A percentile compares a stretch with the other conserved stretches of the same genome.
phyloP scores from a whole-genome alignment of 805 yeast species.

The Wickerhamiella siamensis region DNA sequence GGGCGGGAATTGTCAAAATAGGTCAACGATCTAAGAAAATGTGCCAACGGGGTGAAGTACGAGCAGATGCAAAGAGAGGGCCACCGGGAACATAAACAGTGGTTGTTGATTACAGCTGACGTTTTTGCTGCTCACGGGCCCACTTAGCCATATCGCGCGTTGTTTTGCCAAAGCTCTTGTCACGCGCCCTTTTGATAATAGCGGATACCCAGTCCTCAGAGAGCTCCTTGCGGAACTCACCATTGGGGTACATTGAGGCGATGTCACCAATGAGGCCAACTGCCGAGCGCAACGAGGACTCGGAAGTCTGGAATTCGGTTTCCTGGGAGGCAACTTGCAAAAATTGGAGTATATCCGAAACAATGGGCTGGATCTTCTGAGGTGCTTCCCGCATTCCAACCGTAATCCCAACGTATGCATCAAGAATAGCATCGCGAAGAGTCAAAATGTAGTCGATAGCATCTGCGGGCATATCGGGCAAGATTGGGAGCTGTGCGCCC shows the following conservation, averaged over 20 bases:
- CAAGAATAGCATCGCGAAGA: constrained; percentile 79
- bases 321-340: constrained; percentile 47
- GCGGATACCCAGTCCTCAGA: constrained; percentile 66
- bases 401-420: constrained; percentile 89
- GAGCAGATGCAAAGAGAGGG: too few relatives aligned
- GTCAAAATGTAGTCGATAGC: constrained; percentile 58
- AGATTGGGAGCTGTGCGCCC: constrained; percentile 23
- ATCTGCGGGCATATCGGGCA: constrained; percentile 47
- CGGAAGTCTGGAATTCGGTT: constrained; percentile 44
- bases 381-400: constrained; percentile 73
- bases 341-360: constrained; percentile 57
- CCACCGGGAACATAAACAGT: neutral
- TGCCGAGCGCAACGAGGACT: constrained; percentile 63
- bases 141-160: constrained; percentile 92
- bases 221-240: constrained; percentile 54
- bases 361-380: constrained; percentile 46
- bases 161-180: constrained; percentile 42
- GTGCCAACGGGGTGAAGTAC: too few relatives aligned
- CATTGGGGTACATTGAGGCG: constrained; percentile 71
- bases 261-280: constrained; percentile 89
- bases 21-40: too few relatives aligned
- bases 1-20: too few relatives aligned
- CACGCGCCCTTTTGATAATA: constrained; percentile 60
- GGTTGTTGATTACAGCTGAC: constrained; percentile 17
- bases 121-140: constrained; percentile 81